Base-by-base conservation (phyloP, 139 green algal species). In the Auxenochlorella pyrenoidosa region DNA sequence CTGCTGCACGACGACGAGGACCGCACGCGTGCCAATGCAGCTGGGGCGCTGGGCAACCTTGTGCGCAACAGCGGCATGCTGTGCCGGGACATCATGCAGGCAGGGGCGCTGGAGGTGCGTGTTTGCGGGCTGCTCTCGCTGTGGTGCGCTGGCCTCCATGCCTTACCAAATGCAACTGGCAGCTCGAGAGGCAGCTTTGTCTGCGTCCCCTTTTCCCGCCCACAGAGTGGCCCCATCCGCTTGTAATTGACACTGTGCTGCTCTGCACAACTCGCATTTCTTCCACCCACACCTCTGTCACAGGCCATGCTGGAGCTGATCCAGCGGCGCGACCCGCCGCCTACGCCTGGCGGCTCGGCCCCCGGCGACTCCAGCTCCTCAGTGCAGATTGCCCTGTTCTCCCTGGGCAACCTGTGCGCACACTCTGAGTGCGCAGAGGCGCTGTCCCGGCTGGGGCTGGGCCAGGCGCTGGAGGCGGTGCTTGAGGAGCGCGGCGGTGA, bases 21-120 rank as follows among this genome's bases (percentile, higher is more conserved):
- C 85, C 98, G 98, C 86, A 99, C 96, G 28, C 92, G 96, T 3
- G 96, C 95, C 79, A 99, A 99, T 86, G 97, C 97, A 0, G 97
- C 97, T 0, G 97, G 97, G 2, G 97, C 97, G 5, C 93, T 99
- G 34, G 97, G 97, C 76, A 99, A 99, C 93, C 93, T 99, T 5
- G 95, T 97, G 58, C 94, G 97, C 76, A 99, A 99, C 92, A 93
- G 85, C 40, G 73, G 60, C 32, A 28, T 84, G 51, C 91, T 99
- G 21, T 97, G 95, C 86, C 76, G 83, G 0, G 93, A 97, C 63
- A 86, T 99, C 51, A 90, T 99, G 58, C 51, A 87, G 47, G 92
- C 92, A 0, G 92, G 91, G 0, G 94, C 95, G 5, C 85, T 97
- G 54, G 81, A 92, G 60, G 93, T 90, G 81, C 0, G 80, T 60